These are phyloP conservation scores for Gossypium longicalyx DNA, from an alignment of 345 rosid species.

Conservation along the genomic window DNA sequence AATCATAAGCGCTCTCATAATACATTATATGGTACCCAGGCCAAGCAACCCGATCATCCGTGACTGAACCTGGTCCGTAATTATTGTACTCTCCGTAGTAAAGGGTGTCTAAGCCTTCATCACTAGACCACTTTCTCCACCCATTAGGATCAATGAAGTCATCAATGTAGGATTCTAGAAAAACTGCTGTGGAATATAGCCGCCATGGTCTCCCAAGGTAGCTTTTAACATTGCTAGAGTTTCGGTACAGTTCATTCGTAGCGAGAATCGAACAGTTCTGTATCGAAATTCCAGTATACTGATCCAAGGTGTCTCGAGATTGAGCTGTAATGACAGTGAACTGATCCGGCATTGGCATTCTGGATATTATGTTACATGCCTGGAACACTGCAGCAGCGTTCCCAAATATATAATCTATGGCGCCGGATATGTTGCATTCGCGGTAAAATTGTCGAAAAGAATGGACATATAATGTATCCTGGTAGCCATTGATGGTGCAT, in stretches of 20 bases:
- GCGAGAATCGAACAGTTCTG: constrained; percentile 69
- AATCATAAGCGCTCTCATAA: constrained; percentile 53
- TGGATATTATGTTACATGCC: constrained; percentile 55
- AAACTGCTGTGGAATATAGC: constrained; percentile 51
- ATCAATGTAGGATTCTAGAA: constrained; percentile 63
- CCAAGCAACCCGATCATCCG: constrained; percentile 62
- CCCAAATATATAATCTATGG: constrained; percentile 67
- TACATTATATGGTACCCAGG: constrained; percentile 64
- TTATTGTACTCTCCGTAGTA: constrained; percentile 80
- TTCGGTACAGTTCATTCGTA: constrained; percentile 39
- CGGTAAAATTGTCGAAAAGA: constrained; percentile 74
- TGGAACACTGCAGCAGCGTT: constrained; percentile 75
- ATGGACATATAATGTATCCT: constrained; percentile 67
- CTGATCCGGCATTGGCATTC: constrained; percentile 64
- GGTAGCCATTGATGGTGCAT: constrained; percentile 63
- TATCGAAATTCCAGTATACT: constrained; percentile 72
- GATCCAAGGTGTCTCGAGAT: constrained; percentile 48
- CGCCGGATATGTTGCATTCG: constrained; percentile 69
- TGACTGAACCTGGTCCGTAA: constrained; percentile 67
- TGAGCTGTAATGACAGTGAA: constrained; percentile 76
- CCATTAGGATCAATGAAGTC: constrained; percentile 59
- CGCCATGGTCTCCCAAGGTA: constrained; percentile 85
- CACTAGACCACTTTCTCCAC: constrained; percentile 59
- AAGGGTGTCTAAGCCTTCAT: constrained; percentile 42
- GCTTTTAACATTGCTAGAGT: constrained; percentile 38